Conservation (phyloP, 495 filamentous ascomycete species). For the Neurospora discreta region DNA sequence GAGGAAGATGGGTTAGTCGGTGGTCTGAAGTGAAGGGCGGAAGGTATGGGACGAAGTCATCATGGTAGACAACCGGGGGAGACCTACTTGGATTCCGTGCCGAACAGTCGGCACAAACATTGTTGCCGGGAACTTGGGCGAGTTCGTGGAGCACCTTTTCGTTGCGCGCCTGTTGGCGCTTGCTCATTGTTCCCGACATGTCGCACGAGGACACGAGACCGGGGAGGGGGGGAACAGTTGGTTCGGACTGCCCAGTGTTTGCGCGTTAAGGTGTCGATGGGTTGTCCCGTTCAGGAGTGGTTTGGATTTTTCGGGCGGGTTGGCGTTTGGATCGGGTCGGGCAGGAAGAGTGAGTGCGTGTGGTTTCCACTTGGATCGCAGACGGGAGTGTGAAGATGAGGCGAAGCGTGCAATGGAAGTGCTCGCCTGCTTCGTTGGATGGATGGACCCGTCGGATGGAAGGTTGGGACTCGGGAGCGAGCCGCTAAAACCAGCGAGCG, state of each 20-base stretch:
- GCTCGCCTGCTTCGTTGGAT: too few relatives aligned
- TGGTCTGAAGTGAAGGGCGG: not conserved
- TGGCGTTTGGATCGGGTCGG: not conserved
- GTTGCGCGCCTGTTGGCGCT: slow-evolving; percentile 95
- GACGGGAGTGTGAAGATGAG: not conserved
- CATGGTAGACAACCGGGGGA: not conserved
- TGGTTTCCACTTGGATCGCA: not conserved
- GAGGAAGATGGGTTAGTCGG: slow-evolving; percentile 13
- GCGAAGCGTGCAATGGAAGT: too few relatives aligned
- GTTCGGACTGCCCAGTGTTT: not conserved
- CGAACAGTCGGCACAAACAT: slow-evolving; percentile 86
- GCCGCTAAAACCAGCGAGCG: not conserved
- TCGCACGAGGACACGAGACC: slow-evolving; percentile 12
- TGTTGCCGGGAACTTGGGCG: slow-evolving; percentile 86
- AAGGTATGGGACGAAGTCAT: not conserved
- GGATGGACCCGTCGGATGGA: not conserved
- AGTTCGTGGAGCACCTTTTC: slow-evolving; percentile 86
- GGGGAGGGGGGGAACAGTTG: not conserved
- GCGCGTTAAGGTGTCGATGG: not conserved
- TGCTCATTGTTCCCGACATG: slow-evolving; percentile 52
- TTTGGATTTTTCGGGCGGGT: not conserved
- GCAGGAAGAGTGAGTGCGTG: not conserved
- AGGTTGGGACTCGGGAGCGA: not conserved
- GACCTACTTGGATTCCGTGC: slow-evolving; percentile 84
- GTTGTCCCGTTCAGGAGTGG: not conserved